Evolutionary conservation across 345 rosid genomes (phyloP), one percentile per base, ranked within the genome.

Genomic region (Lepidium didymum): DNA sequence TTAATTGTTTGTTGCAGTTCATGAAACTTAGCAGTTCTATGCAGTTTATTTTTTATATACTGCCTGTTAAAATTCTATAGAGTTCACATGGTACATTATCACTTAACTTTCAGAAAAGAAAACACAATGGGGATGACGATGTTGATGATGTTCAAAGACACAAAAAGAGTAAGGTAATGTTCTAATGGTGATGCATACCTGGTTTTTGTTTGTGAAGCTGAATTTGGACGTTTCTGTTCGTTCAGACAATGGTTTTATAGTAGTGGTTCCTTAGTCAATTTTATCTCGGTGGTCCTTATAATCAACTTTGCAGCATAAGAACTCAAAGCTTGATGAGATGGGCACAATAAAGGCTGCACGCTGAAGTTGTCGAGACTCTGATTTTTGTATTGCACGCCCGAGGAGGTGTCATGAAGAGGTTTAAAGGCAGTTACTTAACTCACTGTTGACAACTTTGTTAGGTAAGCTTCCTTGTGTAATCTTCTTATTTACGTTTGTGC

Each of bases 111-210:
- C 92, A 92, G 98, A 92, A 88, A 87, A 82, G 98, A 80, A 92
- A 85, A 81, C 93, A 85, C 58, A 87, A 80, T 58, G 94, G 87
- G 44, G 90, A 85, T 33, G 90, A 84, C 77, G 89, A 86, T 81
- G 72, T 77, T 16, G 86, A 80, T 75, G 98, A 87, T 27, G 65
- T 73, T 58, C 90, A 86, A 77, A 81, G 83, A 80, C 94, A 83
- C 84, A 90, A 88, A 80, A 90, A 90, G 79, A 87, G 87, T 72
- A 87, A 90, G 97, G 97, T 93, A 82, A 85, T 73, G 56, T 14
- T 61, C 50, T 8, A 45, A 35, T 36, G 15, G 41, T n/a, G 1
- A 34, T 43, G 12, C 3, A 71, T 49, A 25, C n/a, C 37, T 47
- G 53, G 58, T 23, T 55, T 14, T 44, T 67, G 55, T 54, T 41